phyloP scores from a whole-genome alignment of 2,329 filamentous ascomycete genomes.

The Colletotrichum shisoi region DNA sequence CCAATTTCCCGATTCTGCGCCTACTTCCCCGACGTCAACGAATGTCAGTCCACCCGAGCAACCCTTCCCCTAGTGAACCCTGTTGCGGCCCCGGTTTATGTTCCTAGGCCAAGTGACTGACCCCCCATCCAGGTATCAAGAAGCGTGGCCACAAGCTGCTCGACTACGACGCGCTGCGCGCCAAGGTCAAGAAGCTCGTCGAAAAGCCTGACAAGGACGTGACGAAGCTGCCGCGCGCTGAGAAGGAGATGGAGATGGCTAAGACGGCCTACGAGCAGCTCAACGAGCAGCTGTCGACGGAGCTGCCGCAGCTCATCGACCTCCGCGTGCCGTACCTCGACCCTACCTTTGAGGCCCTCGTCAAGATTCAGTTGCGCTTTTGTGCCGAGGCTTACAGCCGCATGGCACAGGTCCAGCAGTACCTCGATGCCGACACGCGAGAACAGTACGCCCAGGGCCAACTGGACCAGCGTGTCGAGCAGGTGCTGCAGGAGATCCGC shows the following conservation, averaged over 20 bases:
- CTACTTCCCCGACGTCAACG: conserved; percentile 98
- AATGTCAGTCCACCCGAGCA: conserved; percentile 66
- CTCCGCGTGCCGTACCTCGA: conserved; percentile 96
- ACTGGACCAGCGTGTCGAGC: conserved; percentile 88
- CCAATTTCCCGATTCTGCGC: conserved; percentile 96
- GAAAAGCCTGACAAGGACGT: conserved; percentile 99
- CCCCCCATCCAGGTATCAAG: conserved; percentile 74
- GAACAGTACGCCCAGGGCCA: conserved; percentile 96
- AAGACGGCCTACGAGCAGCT: conserved; percentile 93
- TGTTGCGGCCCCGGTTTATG: background rate
- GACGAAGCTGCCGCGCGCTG: conserved; percentile 91
- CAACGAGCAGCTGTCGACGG: conserved; percentile 92
- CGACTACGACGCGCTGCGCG: conserved; percentile 95
- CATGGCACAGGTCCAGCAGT: conserved; percentile 99
- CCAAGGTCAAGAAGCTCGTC: conserved; percentile 94
- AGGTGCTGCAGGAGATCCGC: conserved; percentile 95
- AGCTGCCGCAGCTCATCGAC: conserved; percentile 95
- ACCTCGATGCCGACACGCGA: conserved; percentile 91
- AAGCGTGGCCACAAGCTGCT: conserved; percentile 98
- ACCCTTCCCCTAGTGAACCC: background rate
- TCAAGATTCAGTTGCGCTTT: conserved; percentile 98
- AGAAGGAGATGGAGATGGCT: conserved; percentile 96
- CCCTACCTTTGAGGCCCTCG: conserved; percentile 94
- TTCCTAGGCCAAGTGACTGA: background rate
- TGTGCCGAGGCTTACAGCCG: conserved; percentile 96